Conservation (phyloP, 1,284 basidiomycete genomes). For the Trichosporon asahii region DNA sequence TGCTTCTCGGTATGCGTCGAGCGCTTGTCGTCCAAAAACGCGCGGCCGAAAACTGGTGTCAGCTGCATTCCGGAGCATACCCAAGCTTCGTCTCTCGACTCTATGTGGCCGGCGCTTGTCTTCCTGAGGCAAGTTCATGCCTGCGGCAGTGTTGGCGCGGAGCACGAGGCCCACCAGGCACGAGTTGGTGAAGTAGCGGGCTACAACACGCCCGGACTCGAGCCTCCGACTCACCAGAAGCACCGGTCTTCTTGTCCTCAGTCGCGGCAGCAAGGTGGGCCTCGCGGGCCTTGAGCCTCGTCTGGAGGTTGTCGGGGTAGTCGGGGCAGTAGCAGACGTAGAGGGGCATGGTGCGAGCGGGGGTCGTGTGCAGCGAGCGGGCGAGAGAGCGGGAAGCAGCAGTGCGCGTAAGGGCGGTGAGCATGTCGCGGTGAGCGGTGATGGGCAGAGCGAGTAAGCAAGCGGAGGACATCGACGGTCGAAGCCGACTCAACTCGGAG, state of each 20-base stretch:
- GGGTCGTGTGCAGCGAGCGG: conserved; percentile 13
- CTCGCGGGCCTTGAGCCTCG: conserved; percentile 39
- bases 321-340: conserved; percentile 46
- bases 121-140: too few species aligned
- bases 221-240: conserved; percentile 21
- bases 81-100: too few species aligned
- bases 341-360: conserved; percentile 32
- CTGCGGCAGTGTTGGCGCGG: too few species aligned
- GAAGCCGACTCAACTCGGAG: not conserved
- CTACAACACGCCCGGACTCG: too few species aligned
- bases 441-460: not conserved
- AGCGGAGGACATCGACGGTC: not conserved
- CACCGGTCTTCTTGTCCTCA: conserved; percentile 24
- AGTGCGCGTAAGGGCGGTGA: not conserved
- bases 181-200: too few species aligned
- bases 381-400: not conserved
- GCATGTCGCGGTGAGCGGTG: not conserved
- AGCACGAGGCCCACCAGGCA: too few species aligned
- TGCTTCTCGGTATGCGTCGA: conserved; percentile 17
- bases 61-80: not conserved
- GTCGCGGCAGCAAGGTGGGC: conserved; percentile 31
- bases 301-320: conserved; percentile 41
- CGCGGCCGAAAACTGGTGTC: conserved; percentile 30
- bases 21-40: conserved; percentile 22
- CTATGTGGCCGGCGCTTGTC: too few species aligned